Evolutionary conservation across 345 rosid genomes (phyloP), one percentile per base, ranked within the genome.

Genomic region (Combretum micranthum): DNA sequence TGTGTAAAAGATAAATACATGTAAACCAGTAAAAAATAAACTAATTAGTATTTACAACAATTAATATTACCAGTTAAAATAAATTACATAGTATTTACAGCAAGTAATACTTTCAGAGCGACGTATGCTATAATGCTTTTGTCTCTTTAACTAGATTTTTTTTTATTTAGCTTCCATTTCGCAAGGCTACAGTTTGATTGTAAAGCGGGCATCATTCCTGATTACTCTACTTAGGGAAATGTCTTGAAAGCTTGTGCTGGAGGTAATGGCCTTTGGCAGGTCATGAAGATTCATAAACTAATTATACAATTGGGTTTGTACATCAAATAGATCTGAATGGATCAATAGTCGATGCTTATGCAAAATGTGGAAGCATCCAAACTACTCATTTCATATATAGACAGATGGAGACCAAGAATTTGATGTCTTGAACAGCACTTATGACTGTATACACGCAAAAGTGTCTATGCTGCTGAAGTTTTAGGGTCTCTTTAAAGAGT

Each of bases 151-250:
- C 39, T 32, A 7, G 51, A 15, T 51, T 47, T 13, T n/a, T n/a
- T n/a, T 20, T 20, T 32, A n/a, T 47, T 19, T 42, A 47, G 9
- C 23, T 16, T 50, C 20, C n/a, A 9, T 15, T 22, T 52, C 18
- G 17, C 22, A 15, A 20, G 12, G 20, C 53, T 67, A 63, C 48
- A 53, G 43, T 67, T 22, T 47, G 51, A 44, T 57, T 75, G 56
- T 7, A 32, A 51, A n/a, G 49, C 52, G 83, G 93, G 94, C 66
- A 55, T 63, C 56, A 20, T 51, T 62, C 92, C 85, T 56, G 92
- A 89, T 71, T 72, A 64, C 70, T 82, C 76, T 74, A 84, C 88
- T 32, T 68, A 84, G 50, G 86, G 85, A 18, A 77, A 75, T 74
- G 72, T 86, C 64, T 79, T 86, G 56, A 81, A 78, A 72, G 86